Base-by-base conservation (phyloP, 768 basidiomycete species). In the Pleurotus sapidus region DNA sequence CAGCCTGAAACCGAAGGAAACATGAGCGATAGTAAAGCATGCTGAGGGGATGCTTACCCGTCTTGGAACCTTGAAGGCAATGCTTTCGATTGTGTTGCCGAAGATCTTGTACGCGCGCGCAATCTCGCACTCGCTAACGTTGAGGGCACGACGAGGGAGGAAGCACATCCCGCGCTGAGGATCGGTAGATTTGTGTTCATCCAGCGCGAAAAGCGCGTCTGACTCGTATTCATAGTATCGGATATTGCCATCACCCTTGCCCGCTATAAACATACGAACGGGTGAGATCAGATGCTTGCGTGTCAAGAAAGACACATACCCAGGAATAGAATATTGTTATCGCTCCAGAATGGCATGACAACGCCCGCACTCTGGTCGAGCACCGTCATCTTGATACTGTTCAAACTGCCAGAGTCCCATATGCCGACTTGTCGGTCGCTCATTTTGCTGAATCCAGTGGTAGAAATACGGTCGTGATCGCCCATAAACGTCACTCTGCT, bases 91-190 rank as follows among this genome's bases (percentile, higher is more conserved):
- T 34, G 78, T 77, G 18, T 72, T 73, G 2, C 82, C 84, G 14
- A 84, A 78, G 17, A 96, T 81, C 72, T 98, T 99, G 82, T 92
- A 98, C 1, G 91, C 93, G 25, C 94, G 82, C 1, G 93, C 95
- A 63, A 98, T 97, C 71, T 98, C 97, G 70, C 95, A 96, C 53
- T 98, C 93, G 38, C 81, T 74, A 20, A 97, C 89, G 68, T 83
- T 93, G 65, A 98, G 83, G 0, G 91, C 88, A 48, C 95, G 90
- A 37, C 95, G 85, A 11, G 97, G 97, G 43, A 97, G 81, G 87
- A 98, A 95, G 69, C 91, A 93, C 86, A 98, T 91, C 11, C 97
- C 97, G 51, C 95, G 91, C 71, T 98, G 96, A 25, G 96, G 95
- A 51, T 95, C 92, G 17, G 86, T 78, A 3, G 89, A 91, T 70